A percentile compares a stretch with the other conserved stretches of the same genome.
These are phyloP conservation scores for Pythium brassicae DNA, from an alignment of 352 stramenopile species.

Conservation along the genomic window DNA sequence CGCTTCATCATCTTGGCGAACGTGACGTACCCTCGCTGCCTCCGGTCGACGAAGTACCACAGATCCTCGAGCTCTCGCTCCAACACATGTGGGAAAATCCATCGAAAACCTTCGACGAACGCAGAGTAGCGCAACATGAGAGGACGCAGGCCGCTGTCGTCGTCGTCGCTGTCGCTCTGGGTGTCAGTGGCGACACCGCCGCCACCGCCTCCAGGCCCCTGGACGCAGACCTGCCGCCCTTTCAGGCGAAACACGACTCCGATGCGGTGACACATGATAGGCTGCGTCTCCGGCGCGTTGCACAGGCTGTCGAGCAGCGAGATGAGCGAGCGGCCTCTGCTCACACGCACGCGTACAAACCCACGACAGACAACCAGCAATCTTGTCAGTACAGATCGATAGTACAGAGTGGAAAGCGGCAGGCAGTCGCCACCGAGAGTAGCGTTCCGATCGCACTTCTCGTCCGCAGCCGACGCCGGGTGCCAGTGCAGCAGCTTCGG, in stretches of 20 bases:
- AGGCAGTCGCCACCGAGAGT: not conserved
- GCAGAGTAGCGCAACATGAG: slow-evolving; percentile 20
- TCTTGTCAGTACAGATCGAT: too few relatives aligned
- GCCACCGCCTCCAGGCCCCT: slow-evolving; percentile 2
- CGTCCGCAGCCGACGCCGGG: slow-evolving; percentile 33
- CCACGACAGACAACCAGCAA: not conserved
- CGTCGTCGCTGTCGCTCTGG: not conserved
- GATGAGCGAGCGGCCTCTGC: slow-evolving; percentile 33
- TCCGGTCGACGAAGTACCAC: slow-evolving; percentile 30
- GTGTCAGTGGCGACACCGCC: not conserved
- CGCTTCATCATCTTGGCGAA: slow-evolving; percentile 17
- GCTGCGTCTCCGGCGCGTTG: slow-evolving; percentile 39
- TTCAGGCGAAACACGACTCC: slow-evolving; percentile 45
- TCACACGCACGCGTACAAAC: slow-evolving; percentile 2
- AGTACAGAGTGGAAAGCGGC: too few relatives aligned
- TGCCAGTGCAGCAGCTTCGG: slow-evolving; percentile 54
- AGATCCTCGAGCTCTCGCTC: slow-evolving; percentile 57
- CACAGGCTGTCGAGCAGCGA: slow-evolving; percentile 49
- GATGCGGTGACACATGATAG: slow-evolving; percentile 47
- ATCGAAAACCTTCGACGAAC: slow-evolving; percentile 38
- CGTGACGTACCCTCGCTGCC: slow-evolving; percentile 11
- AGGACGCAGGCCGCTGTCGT: not conserved
- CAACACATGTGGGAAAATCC: slow-evolving; percentile 50
- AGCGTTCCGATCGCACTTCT: slow-evolving; percentile 15
- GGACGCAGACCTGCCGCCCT: slow-evolving; percentile 10